Evolutionary conservation across 345 rosid species (phyloP).

Genomic region (Aquilaria malaccensis): DNA sequence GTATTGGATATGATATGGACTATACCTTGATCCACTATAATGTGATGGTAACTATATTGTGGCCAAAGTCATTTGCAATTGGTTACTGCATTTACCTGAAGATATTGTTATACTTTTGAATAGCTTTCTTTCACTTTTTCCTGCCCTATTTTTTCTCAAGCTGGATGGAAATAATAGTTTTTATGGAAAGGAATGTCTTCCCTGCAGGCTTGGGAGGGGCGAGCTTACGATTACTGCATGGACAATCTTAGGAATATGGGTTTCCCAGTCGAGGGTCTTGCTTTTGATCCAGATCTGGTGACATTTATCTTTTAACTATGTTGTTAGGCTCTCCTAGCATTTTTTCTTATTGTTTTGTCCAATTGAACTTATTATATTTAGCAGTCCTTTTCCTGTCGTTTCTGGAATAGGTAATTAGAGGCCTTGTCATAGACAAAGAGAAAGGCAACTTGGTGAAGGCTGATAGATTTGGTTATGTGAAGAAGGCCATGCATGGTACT

Average conservation of each 20-base stretch:
- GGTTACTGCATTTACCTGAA: background rate
- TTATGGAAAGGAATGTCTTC: slow-evolving; percentile 8
- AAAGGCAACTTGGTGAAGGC: slow-evolving; percentile 95
- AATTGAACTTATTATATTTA: background rate
- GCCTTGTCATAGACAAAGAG: slow-evolving; percentile 96
- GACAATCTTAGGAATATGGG: slow-evolving; percentile 78
- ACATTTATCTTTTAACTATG: slow-evolving; percentile 16
- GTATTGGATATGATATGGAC: slow-evolving; percentile 99
- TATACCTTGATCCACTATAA: slow-evolving; percentile 94
- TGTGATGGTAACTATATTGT: slow-evolving; percentile 52
- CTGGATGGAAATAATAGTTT: background rate
- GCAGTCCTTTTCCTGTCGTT: slow-evolving; percentile 6
- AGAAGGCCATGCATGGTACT: slow-evolving; percentile 96
- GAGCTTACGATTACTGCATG: slow-evolving; percentile 96
- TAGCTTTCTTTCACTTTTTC: background rate
- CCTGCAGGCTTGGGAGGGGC: slow-evolving; percentile 96
- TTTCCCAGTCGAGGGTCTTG: slow-evolving; percentile 84
- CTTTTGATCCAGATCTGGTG: slow-evolving; percentile 87
- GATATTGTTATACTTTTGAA: background rate
- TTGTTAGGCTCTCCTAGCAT: background rate
- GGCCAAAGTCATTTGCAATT: background rate
- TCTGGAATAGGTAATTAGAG: slow-evolving; percentile 65
- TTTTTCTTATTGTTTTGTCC: background rate
- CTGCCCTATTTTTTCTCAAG: background rate
- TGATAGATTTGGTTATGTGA: slow-evolving; percentile 89